A percentile compares a stretch with the other conserved stretches of the same genome.
phyloP scores from a whole-genome alignment of 495 filamentous ascomycete genomes.

The Trichodelitschia bisporula region DNA sequence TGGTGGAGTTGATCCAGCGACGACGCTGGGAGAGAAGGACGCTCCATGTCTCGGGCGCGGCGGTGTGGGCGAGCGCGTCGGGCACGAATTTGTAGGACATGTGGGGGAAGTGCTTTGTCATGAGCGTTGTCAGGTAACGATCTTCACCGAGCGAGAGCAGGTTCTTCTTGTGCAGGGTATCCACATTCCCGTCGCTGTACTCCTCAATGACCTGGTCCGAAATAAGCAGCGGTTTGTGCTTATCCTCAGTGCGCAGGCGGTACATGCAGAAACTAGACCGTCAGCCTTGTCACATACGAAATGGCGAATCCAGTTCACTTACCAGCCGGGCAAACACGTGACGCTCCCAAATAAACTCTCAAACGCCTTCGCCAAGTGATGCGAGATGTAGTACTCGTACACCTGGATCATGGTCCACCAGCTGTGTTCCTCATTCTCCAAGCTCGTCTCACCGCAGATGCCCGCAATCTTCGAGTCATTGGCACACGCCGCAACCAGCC shows the following conservation, averaged over 20 bases:
- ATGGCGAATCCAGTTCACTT: conserved; percentile 18
- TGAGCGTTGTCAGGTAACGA: conserved; percentile 88
- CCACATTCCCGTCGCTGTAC: conserved; percentile 67
- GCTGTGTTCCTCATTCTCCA: conserved; percentile 78
- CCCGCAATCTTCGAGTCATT: conserved; percentile 91
- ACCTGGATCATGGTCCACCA: conserved; percentile 99
- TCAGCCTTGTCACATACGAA: not conserved
- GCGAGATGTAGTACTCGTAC: conserved; percentile 94
- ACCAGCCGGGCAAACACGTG: conserved; percentile 97
- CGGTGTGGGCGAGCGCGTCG: conserved; percentile 76
- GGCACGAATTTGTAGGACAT: conserved; percentile 95
- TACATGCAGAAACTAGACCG: conserved; percentile 86
- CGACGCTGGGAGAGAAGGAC: conserved; percentile 85
- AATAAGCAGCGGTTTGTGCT: conserved; percentile 78
- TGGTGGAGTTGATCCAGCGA: conserved; percentile 96
- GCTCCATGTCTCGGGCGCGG: conserved; percentile 79
- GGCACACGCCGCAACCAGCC: conserved; percentile 76
- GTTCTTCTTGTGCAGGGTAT: conserved; percentile 98
- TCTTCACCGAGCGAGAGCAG: conserved; percentile 86
- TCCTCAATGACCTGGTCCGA: conserved; percentile 65
- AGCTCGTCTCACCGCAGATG: conserved; percentile 90
- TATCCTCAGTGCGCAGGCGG: conserved; percentile 75
- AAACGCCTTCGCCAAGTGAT: conserved; percentile 82
- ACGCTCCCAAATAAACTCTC: conserved; percentile 89
- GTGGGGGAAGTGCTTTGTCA: conserved; percentile 88